Percentiles rank a stretch among this genome's conserved stretches.
phyloP scores from a whole-genome alignment of 257 asterid species.

The Gentiana dahurica region DNA sequence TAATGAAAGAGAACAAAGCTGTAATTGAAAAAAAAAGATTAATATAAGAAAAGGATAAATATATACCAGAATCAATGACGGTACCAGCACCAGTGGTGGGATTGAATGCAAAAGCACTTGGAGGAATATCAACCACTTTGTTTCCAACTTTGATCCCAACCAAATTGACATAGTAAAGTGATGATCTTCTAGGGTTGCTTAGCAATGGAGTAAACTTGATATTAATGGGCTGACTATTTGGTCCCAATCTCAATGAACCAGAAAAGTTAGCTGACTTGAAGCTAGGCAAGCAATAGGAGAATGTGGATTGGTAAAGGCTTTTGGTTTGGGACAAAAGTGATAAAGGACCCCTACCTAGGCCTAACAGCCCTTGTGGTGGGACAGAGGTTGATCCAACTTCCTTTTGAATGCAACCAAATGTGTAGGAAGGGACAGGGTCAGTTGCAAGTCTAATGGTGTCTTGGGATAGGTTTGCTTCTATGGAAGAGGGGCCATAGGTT shows the following conservation, averaged over 20 bases:
- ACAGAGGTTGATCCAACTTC: conserved; percentile 34
- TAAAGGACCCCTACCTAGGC: conserved; percentile 66
- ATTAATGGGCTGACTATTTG: conserved; percentile 49
- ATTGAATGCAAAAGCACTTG: conserved; percentile 43
- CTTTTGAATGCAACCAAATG: conserved; percentile 51
- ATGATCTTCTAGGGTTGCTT: conserved; percentile 62
- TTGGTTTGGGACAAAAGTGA: conserved; percentile 50
- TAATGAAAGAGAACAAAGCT: not conserved
- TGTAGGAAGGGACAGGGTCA: conserved; percentile 38
- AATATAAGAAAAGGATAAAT: not conserved
- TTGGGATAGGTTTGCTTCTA: conserved; percentile 38
- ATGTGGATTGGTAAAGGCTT: conserved; percentile 48
- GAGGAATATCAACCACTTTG: conserved; percentile 36
- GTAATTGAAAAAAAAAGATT: not conserved
- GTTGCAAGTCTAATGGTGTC: conserved; percentile 55
- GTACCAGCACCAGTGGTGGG: conserved; percentile 75
- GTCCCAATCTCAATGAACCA: conserved; percentile 64
- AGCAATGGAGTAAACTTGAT: conserved; percentile 56
- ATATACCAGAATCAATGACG: conserved; percentile 60
- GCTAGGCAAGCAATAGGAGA: conserved; percentile 79
- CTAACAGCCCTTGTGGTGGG: conserved; percentile 70
- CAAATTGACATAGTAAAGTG: conserved; percentile 62
- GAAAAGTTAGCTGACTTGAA: conserved; percentile 44
- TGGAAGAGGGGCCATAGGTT: conserved; percentile 60
- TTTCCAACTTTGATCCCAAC: conserved; percentile 51